Base-by-base conservation (phyloP, 164 flowering plant genomes). In the Warburgia ugandensis region DNA sequence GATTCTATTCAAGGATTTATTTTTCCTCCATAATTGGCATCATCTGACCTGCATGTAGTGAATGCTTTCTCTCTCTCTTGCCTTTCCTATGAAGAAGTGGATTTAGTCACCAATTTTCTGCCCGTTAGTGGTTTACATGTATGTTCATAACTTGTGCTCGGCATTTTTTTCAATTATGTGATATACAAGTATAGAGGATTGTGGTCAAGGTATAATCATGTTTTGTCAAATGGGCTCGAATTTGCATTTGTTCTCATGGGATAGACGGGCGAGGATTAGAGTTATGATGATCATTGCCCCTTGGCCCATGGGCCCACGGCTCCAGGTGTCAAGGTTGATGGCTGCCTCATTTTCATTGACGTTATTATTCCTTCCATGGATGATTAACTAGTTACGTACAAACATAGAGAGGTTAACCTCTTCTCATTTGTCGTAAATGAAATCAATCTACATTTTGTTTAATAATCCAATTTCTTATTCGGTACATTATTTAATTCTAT, bases 201-300 rank as follows among this genome's bases (percentile, higher is more conserved):
- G 45, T 42, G 45, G 45, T 25, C 45, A 12, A 42, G 22, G 45
- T 42, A 42, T 19, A 22, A 20, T 13, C 22, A 42, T 14, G 45
- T 42, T 4, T 22, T 42, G 22, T 6, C 45, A 13, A 5, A 11
- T 6, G 45, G 23, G 2, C 17, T 42, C 12, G 45, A 42, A 20
- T 10, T 27, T 7, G 45, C 26, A 14, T 8, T 21, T 42, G 45
- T 27, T 22, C 22, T 42, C 22, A 42, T 42, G 45, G 25, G 26
- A 17, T 42, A 5, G 12, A 13, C 13, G 20, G 45, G 45, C 22
- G 45, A 27, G 45, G 45, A 5, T 22, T 42, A 27, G 11, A n/a
- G 22, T 0, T 42, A 27, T 25, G 22, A 20, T n/a, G 45, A 42
- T 22, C 45, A 42, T 42, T 42, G 45, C 45, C 45, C 45, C 8